Evolutionary conservation across 176 grass and related monocot genomes (phyloP), one percentile per base, ranked within the genome.

Genomic region (Urochloa ruziziensis): DNA sequence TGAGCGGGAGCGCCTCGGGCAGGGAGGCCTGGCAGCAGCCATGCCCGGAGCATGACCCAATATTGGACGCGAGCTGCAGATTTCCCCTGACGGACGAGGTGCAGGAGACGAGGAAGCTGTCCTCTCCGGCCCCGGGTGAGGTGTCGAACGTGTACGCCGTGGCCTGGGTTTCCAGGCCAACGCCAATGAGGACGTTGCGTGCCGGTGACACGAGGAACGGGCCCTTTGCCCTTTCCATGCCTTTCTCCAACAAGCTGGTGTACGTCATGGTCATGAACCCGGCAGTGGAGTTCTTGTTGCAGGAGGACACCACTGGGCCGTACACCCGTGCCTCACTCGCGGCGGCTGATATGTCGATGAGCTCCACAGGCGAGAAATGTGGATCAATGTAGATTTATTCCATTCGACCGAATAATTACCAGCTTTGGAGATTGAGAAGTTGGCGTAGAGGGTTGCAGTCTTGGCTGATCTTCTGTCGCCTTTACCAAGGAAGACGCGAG

Each of bases 201-300:
- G 10, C 23, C 66, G 7, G 10, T 5, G 65, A 67, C 10, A 67
- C 21, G 35, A 39, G 21, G 19, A 67, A 62, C 12, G 59, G 64
- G 19, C 9, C 19, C 4, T 5, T 0, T 0, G 63, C 5, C 32
- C 3, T 18, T 0, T 21, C 30, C 7, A 35, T 3, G 0, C 8
- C 34, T 0, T 0, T 10, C 19, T 18, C 35, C 21, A 37, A 2
- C 21, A 37, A 5, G 4, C 19, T 67, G 64, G 64, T 67, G 8
- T 0, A 3, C 0, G 19, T 10, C 1, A 2, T 4, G 18, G 2
- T 67, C 64, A 0, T 2, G 9, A 39, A 0, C 0, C 35, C 65
- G 21, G 4, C 10, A 36, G 66, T 33, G 61, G 14, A 14, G 29
- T 32, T 63, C 5, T 4, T 63, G 61, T 8, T 63, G 61, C 36